Conservation (phyloP, 352 stramenopile species). For the Phytophthora sp. region DNA sequence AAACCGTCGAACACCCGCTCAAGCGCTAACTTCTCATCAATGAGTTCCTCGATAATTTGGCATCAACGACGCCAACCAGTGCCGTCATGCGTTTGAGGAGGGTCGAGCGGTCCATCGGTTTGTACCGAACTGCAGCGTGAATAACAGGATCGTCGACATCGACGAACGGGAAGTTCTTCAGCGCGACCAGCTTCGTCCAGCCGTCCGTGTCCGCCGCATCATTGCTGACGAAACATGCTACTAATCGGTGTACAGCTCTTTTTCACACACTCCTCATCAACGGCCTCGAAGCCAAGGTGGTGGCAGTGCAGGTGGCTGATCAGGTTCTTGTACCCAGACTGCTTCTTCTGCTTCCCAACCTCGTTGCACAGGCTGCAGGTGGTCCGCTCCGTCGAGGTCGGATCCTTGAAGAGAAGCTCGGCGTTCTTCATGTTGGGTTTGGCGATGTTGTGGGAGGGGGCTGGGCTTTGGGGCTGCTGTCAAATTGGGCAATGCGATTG, state of each 20-base stretch:
- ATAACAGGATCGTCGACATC: constrained; percentile 4
- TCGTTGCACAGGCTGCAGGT: not conserved
- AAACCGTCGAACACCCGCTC: constrained; percentile 15
- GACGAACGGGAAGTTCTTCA: constrained; percentile 6
- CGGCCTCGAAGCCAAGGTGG: not conserved
- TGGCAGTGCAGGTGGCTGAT: not conserved
- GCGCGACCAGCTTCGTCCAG: constrained; percentile 1
- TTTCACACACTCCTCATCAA: not conserved
- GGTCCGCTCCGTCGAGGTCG: not conserved
- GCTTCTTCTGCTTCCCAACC: not conserved
- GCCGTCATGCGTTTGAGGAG: constrained; percentile 6
- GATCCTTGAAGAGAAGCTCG: constrained; percentile 6
- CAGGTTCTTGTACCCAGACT: not conserved
- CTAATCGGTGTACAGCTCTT: not conserved
- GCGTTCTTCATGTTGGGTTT: not conserved
- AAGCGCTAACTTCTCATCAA: not conserved
- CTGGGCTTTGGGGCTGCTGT: not conserved
- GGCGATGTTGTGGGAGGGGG: not conserved
- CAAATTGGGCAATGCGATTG: not conserved
- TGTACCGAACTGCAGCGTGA: not conserved
- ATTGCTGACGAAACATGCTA: constrained; percentile 14
- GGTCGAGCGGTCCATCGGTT: not conserved
- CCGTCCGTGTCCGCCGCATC: constrained; percentile 6
- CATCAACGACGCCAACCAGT: not conserved
- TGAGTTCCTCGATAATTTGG: not conserved